Conservation (phyloP, 2,329 filamentous ascomycete genomes). For the Ophiosphaerella narmari region DNA sequence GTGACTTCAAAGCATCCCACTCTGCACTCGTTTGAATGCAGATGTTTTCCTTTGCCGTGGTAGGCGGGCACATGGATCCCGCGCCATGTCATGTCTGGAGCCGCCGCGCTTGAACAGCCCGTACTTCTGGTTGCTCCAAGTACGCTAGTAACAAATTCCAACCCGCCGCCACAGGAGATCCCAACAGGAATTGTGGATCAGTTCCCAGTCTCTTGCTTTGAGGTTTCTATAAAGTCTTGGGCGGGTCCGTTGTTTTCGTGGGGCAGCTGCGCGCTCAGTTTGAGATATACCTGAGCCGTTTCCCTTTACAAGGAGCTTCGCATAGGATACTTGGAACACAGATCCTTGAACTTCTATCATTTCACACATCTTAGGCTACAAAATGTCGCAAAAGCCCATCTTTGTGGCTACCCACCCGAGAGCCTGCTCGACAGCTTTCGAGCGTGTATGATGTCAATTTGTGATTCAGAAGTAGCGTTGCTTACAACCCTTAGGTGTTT, state of each 20-base stretch:
- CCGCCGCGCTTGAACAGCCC: too few relatives aligned
- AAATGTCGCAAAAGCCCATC: slow-evolving; percentile 78
- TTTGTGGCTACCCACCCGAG: slow-evolving; percentile 94
- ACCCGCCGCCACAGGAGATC: slow-evolving; percentile 18
- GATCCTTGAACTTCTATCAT: slow-evolving; percentile 15
- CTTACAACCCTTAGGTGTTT: slow-evolving; percentile 64
- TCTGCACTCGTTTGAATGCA: not conserved
- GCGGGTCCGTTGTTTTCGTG: slow-evolving; percentile 22
- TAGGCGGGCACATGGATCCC: not conserved
- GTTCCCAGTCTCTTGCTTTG: slow-evolving; percentile 6
- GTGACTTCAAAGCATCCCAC: not conserved
- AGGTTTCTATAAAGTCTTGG: slow-evolving; percentile 30
- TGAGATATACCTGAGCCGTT: slow-evolving; percentile 34
- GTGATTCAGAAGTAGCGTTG: not conserved
- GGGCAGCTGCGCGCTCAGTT: slow-evolving; percentile 29
- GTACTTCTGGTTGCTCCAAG: slow-evolving; percentile 12
- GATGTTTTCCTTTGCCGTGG: not conserved
- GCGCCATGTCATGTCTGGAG: too few relatives aligned
- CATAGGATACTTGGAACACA: slow-evolving; percentile 31
- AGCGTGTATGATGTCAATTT: slow-evolving; percentile 66
- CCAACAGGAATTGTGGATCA: slow-evolving; percentile 36
- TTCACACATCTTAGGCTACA: slow-evolving; percentile 11
- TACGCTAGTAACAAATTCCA: slow-evolving; percentile 22
- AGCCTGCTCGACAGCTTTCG: slow-evolving; percentile 95
- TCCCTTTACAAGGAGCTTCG: slow-evolving; percentile 5